Conservation (phyloP, 2,329 filamentous ascomycete genomes). For the Leptographium galeiforme region DNA sequence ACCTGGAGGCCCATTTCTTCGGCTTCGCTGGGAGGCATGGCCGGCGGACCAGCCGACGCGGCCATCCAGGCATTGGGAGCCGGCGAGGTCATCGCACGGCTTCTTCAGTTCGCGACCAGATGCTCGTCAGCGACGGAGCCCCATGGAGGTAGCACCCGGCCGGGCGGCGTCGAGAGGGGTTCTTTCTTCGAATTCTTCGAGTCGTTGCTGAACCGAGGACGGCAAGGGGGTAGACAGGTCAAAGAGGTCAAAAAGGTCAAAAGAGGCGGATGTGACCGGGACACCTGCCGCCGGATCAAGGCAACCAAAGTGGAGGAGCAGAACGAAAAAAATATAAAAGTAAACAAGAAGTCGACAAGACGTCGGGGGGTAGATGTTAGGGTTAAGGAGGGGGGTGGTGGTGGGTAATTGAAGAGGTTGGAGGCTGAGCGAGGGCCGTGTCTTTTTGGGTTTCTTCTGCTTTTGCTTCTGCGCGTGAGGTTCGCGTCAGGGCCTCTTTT, state of each 20-base stretch:
- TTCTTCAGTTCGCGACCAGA: background rate
- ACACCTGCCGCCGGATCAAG: no score
- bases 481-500: conserved; percentile 10
- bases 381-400: background rate
- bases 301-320: background rate
- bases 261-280: no score
- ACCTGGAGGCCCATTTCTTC: conserved; percentile 18
- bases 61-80: conserved; percentile 3
- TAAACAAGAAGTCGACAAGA: background rate
- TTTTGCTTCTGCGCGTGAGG: conserved; percentile 8
- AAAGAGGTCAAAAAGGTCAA: no score
- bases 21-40: conserved; percentile 5
- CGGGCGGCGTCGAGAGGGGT: background rate
- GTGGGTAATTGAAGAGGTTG: conserved; percentile 1
- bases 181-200: background rate
- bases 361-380: background rate
- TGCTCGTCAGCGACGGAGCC: background rate
- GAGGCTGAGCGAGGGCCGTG: conserved; percentile 3
- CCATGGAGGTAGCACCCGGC: background rate
- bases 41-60: background rate
- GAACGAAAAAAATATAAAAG: background rate
- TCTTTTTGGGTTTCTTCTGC: conserved; percentile 1
- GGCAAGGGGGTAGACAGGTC: no score
- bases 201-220: background rate
- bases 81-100: conserved; percentile 11